These are phyloP conservation scores for Colletotrichum salicis DNA, from an alignment of 2,329 filamentous ascomycete species.

Conservation along the genomic window DNA sequence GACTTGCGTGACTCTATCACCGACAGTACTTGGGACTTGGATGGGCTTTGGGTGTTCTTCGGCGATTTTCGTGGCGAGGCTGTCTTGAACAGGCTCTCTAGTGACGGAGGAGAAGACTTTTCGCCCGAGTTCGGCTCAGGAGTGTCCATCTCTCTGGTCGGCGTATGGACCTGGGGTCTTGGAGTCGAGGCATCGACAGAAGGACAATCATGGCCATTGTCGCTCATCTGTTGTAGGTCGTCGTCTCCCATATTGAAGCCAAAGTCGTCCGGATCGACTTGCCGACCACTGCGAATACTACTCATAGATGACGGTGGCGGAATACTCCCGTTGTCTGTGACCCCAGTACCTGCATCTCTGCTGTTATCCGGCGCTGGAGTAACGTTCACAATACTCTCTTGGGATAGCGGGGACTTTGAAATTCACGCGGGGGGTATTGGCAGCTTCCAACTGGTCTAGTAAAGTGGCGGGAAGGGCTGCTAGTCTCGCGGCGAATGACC, in stretches of 20 bases:
- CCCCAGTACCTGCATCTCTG: neutral
- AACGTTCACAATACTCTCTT: conserved; percentile 15
- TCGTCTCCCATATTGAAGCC: conserved; percentile 47
- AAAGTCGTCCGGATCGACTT: conserved; percentile 55
- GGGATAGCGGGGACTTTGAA: conserved; percentile 28
- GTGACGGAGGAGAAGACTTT: conserved; percentile 45
- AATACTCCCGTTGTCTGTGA: conserved; percentile 40
- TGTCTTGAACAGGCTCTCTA: conserved; percentile 53
- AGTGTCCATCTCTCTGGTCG: conserved; percentile 1
- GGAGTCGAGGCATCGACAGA: conserved; percentile 9
- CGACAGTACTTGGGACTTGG: conserved; percentile 42
- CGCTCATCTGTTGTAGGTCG: conserved; percentile 36
- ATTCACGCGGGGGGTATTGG: neutral
- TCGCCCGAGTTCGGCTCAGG: conserved; percentile 31
- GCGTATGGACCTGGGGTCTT: conserved; percentile 16
- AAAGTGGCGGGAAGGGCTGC: conserved; percentile 45
- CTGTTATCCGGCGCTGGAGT: neutral
- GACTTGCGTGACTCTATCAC: conserved; percentile 41
- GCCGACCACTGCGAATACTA: conserved; percentile 60
- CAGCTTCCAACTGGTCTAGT: conserved; percentile 39
- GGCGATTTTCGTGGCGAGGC: conserved; percentile 50
- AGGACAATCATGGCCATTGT: conserved; percentile 14
- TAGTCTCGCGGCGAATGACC: conserved; percentile 38
- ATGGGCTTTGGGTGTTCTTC: conserved; percentile 41
- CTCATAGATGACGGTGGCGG: conserved; percentile 50